Base-by-base conservation (phyloP, 768 basidiomycete species). In the Cystobasidium onofrii region DNA sequence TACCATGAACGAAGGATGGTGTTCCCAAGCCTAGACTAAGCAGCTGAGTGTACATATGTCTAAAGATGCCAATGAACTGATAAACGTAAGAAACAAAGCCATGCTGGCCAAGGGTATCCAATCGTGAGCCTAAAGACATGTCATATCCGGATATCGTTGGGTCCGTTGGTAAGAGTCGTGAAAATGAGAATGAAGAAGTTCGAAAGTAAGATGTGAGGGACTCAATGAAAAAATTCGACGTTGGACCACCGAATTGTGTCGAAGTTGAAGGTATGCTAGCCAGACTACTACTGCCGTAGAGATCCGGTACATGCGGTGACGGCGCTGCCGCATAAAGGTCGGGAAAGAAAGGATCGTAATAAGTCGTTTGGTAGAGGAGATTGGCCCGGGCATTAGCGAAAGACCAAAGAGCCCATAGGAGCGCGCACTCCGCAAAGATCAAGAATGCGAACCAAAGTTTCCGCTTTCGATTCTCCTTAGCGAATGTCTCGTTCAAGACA, bases 301-400 rank as follows among this genome's bases (percentile, higher is more conserved):
- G 31, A 13, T 4, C 20, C 23, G 57, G 4, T 60, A 34, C 31
- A 29, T 60, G 12, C 3, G 57, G 25, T 60, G 57, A 4, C 31
- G 33, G 57, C 6, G 57, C 6, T 60, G 17, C 23, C 12, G 57
- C 27, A 27, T 60, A 60, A 15, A 72, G 31, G 12, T 34, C 70
- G 18, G 72, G 72, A 50, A 46, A 66, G 64, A 73, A 73, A 18
- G 72, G 72, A 33, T 73, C 72, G 72, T 70, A 70, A 23, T 70
- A 73, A 33, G 64, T 65, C 31, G 67, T 73, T 36, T 73, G 72
- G 20, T 44, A 46, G 17, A 46, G 17, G 41, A 44, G 46, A 36
- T 44, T 46, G 2, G 72, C 64, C 15, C 72, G 72, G n/a, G 72
- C 34, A 31, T 73, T 54, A 1, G 72, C 72, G 41, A 25, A 64